Evolutionary conservation across 75 land plant genomes (phyloP), one percentile per base, ranked within the genome.

Genomic region (Pseudotsuga menziesii): DNA sequence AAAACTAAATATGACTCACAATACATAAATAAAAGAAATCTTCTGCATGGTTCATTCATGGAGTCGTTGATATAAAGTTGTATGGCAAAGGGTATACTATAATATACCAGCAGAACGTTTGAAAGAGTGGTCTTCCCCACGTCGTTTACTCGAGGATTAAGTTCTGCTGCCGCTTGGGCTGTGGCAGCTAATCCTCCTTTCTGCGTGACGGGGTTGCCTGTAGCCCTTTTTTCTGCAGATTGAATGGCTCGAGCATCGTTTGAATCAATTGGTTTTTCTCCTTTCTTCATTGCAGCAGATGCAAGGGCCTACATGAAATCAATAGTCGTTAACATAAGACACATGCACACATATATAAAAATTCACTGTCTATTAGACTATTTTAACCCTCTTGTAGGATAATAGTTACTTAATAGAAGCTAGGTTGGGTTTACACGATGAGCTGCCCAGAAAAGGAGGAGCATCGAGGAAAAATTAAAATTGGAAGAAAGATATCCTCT

Each of bases 231-330:
- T 82, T 91, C 97, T 7, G 85, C 92, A 0, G 91, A 85, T 73
- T 85, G 92, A 44, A 92, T 90, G 11, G 94, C 94, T 2, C 91
- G 83, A 4, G 92, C 91, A 64, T 94, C 97, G 41, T 85, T 88
- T 67, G 77, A 77, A 36, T 85, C 88, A 22, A 94, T 78, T 26
- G 92, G 88, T 75, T 84, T 86, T 25, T 90, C 77, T 4, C 89
- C 91, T 2, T 79, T 78, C 22, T 84, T 81, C 26, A 72, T 36
- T 0, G 88, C 91, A 7, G 88, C 76, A 0, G 85, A 88, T 77
- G 92, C 91, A 56, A 94, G 80, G 0, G 97, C 97, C 72, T 94
- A 32, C 26, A 27, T 25, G 4, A 61, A 61, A 48, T 48, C 9
- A 48, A 9, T 48, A 48, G 12, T 48, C 12, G 54, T 48, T 48